phyloP scores from a whole-genome alignment of 148 eudicot species.

The Nepenthes gracilis region DNA sequence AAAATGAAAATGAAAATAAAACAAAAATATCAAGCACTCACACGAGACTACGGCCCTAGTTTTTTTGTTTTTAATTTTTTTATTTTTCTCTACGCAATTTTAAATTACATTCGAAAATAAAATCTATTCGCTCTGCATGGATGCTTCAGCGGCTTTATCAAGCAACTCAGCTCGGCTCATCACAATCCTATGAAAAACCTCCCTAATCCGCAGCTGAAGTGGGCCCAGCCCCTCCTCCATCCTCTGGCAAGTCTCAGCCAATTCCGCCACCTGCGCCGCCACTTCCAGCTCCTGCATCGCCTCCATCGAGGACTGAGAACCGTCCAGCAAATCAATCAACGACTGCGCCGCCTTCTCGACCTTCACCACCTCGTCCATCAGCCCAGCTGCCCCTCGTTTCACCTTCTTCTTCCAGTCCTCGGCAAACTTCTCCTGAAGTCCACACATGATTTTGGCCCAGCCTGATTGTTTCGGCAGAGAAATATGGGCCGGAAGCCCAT shows the following conservation, averaged over 20 bases:
- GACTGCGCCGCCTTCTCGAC: conserved; percentile 43
- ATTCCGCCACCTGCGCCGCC: conserved; percentile 44
- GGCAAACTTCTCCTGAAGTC: conserved; percentile 69
- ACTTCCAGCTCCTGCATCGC: conserved; percentile 54
- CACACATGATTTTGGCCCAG: conserved; percentile 57
- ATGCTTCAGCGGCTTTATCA: conserved; percentile 46
- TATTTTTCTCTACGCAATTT: not conserved
- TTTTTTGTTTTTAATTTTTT: too few relatives aligned
- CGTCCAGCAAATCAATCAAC: conserved; percentile 40
- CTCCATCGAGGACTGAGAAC: conserved; percentile 59
- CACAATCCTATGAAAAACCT: conserved; percentile 84
- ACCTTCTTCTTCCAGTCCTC: conserved; percentile 96
- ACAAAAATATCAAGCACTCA: too few relatives aligned
- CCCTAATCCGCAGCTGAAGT: conserved; percentile 60
- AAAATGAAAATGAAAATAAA: too few relatives aligned
- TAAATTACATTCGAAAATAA: not conserved
- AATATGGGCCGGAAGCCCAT: conserved; percentile 56
- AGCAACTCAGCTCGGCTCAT: conserved; percentile 61
- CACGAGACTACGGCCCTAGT: too few relatives aligned
- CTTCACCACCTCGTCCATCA: conserved; percentile 63
- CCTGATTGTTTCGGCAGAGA: conserved; percentile 45
- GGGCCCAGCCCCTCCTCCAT: conserved; percentile 83
- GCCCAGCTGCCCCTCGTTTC: conserved; percentile 63
- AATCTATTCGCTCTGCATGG: conserved; percentile 25
- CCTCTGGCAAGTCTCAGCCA: conserved; percentile 49